Percentiles rank a stretch among this genome's conserved stretches.
phyloP scores from a whole-genome alignment of 306 rosid genomes.

The Medicago arabica region DNA sequence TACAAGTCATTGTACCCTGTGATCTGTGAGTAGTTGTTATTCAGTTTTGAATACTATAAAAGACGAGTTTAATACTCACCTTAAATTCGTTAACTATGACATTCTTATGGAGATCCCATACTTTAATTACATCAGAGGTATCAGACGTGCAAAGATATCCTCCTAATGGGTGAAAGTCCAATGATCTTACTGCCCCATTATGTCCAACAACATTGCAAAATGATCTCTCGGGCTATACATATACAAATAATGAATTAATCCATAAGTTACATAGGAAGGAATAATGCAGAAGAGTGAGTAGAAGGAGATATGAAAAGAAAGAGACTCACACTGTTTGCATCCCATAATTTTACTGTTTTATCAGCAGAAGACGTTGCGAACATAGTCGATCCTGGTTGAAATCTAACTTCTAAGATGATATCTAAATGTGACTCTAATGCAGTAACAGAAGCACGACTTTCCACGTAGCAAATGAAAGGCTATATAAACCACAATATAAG shows the following conservation, averaged over 20 bases:
- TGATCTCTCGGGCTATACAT: not conserved
- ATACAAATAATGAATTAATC: not conserved
- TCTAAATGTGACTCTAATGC: not conserved
- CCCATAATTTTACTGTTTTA: conserved; percentile 1
- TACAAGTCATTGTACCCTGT: not conserved
- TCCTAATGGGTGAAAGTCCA: not conserved
- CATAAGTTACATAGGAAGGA: not conserved
- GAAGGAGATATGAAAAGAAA: not conserved
- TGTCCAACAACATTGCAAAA: not conserved
- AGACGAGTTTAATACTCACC: not conserved
- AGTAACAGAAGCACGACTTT: not conserved
- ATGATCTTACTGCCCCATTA: not conserved
- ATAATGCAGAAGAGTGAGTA: not conserved
- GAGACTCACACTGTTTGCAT: not conserved
- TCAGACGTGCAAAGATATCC: not conserved
- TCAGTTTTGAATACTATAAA: not conserved
- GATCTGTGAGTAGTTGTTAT: not conserved
- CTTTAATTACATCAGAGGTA: not conserved
- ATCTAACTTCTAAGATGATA: conserved; percentile 6
- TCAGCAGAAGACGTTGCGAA: conserved; percentile 17
- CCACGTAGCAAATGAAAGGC: conserved; percentile 12
- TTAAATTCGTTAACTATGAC: too few relatives aligned
- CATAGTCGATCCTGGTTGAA: not conserved
- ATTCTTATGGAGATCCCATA: not conserved
- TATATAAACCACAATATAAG: not conserved